A percentile compares a stretch with the other conserved stretches of the same genome.
Conservation (phyloP, 768 basidiomycete genomes). For the Mycena metata region DNA sequence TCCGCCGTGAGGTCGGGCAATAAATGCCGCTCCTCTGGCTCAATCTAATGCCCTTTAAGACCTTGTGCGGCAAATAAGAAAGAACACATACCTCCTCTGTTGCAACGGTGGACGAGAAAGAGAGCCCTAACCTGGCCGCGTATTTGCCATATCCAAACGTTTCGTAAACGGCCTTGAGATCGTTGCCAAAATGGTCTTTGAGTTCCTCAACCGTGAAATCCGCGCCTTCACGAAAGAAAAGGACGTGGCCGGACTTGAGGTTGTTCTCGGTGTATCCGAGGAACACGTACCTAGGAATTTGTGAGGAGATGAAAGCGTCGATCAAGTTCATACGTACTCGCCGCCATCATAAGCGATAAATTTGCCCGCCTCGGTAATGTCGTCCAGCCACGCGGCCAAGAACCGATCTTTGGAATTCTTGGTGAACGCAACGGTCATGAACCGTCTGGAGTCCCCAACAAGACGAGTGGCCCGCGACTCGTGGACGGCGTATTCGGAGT, state of each 20-base stretch:
- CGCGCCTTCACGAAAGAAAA: constrained; percentile 38
- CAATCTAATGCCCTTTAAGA: constrained; percentile 27
- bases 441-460: constrained; percentile 34
- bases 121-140: constrained; percentile 41
- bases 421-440: constrained; percentile 31
- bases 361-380: constrained; percentile 21
- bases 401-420: background rate
- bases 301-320: constrained; percentile 3
- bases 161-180: constrained; percentile 36
- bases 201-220: constrained; percentile 32
- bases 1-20: constrained; percentile 34
- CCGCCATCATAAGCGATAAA: constrained; percentile 1
- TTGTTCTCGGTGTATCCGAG: constrained; percentile 39
- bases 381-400: constrained; percentile 30
- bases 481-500: constrained; percentile 24
- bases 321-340: constrained; percentile 27
- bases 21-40: constrained; percentile 16
- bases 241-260: constrained; percentile 35
- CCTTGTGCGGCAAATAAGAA: background rate
- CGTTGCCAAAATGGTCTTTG: constrained; percentile 36
- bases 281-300: constrained; percentile 31
- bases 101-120: constrained; percentile 40
- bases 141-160: constrained; percentile 42
- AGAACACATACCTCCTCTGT: constrained; percentile 28
- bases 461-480: constrained; percentile 38